Conservation (phyloP, 331 rosid species). For the Saraca asoca region DNA sequence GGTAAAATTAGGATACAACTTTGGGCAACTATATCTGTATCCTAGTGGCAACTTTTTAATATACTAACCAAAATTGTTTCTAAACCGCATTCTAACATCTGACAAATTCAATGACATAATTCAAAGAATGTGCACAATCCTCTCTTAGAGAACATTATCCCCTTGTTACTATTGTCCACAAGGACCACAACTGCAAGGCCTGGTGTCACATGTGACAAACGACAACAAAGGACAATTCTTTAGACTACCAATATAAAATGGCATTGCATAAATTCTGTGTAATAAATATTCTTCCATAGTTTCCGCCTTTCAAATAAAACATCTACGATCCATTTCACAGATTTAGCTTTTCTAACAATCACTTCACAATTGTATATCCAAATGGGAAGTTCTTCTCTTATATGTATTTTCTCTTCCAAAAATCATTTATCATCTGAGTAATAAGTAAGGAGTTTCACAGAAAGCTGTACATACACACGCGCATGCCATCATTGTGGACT, state of each 20-base stretch:
- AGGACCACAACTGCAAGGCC: neutral
- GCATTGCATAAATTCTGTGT: neutral
- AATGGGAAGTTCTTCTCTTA: neutral
- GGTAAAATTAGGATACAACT: neutral
- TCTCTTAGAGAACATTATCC: neutral
- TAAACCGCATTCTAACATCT: too few relatives aligned
- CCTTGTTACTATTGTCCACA: neutral
- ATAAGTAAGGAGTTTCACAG: neutral
- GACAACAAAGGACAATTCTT: neutral
- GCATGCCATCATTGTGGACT: conserved; percentile 10
- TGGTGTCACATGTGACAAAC: neutral
- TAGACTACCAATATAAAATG: neutral
- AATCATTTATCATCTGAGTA: neutral
- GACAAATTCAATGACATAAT: neutral
- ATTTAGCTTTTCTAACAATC: conserved; percentile 4
- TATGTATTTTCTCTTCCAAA: neutral
- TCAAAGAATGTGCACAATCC: neutral
- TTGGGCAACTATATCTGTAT: neutral
- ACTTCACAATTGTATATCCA: neutral
- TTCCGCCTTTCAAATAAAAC: neutral
- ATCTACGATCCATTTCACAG: neutral
- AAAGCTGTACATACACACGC: neutral
- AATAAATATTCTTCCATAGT: neutral
- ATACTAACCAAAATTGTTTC: neutral
- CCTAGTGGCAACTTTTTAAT: neutral